Conservation (phyloP, 75 land plant species). For the Cupressus sempervirens region DNA sequence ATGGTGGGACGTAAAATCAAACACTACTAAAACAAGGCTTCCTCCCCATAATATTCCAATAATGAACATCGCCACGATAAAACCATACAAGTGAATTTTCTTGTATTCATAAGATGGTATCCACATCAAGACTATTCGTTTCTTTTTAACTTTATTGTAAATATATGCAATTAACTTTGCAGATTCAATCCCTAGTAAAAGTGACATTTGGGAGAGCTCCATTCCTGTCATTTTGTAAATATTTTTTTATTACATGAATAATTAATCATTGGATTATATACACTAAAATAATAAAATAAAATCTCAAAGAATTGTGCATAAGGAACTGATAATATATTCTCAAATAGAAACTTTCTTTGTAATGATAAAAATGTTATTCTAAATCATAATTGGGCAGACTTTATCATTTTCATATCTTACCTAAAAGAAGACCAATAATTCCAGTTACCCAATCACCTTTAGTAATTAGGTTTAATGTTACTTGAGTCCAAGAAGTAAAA, state of each 20-base stretch:
- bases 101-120: conserved; percentile 15
- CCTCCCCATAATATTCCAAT: no score
- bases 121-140: not conserved
- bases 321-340: not conserved
- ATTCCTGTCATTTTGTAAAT: conserved; percentile 10
- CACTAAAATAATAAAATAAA: not conserved
- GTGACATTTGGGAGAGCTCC: conserved; percentile 29
- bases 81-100: conserved; percentile 18
- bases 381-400: not conserved
- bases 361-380: not conserved
- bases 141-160: not conserved
- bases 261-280: no score
- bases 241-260: not conserved
- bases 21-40: no score
- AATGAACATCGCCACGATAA: no score
- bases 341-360: not conserved
- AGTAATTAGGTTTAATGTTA: no score
- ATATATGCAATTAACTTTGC: conserved; percentile 15
- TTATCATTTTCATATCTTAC: conserved; percentile 24
- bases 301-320: not conserved
- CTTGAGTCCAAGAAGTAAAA: no score
- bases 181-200: conserved; percentile 30
- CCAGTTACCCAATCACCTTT: no score
- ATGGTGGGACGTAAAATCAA: no score
- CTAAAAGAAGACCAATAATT: conserved; percentile 11